A percentile compares a stretch with the other conserved stretches of the same genome.
Conservation (phyloP, 768 basidiomycete genomes). For the Collybia mongolica region DNA sequence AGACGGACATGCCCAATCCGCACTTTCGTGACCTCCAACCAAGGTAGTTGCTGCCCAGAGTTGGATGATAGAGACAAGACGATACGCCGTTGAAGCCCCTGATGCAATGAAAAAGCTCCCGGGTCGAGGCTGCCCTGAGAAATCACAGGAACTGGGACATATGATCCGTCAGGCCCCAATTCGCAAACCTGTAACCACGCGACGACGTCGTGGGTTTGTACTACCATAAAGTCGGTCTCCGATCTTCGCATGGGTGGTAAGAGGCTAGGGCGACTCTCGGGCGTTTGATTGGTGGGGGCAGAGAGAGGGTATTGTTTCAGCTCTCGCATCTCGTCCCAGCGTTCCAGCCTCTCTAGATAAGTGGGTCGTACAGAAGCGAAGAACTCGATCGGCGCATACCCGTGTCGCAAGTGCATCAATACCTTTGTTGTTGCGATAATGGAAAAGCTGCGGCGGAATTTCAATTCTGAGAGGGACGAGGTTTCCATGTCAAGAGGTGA, state of each 20-base stretch:
- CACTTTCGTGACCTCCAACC: constrained; percentile 76
- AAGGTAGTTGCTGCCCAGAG: constrained; percentile 87
- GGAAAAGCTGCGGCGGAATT: constrained; percentile 81
- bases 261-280: constrained; percentile 39
- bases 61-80: constrained; percentile 77
- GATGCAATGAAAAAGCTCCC: constrained; percentile 85
- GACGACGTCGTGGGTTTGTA: constrained; percentile 89
- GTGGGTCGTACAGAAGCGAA: constrained; percentile 80
- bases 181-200: constrained; percentile 87
- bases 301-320: constrained; percentile 49
- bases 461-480: constrained; percentile 73
- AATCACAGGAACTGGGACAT: constrained; percentile 79
- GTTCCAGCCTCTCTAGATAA: constrained; percentile 85
- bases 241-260: constrained; percentile 85
- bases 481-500: constrained; percentile 69
- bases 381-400: constrained; percentile 87
- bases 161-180: constrained; percentile 80
- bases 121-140: constrained; percentile 74
- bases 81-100: constrained; percentile 89
- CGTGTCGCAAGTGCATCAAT: constrained; percentile 65
- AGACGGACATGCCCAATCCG: constrained; percentile 83
- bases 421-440: constrained; percentile 75
- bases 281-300: constrained; percentile 29
- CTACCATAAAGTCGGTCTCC: constrained; percentile 87
- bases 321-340: constrained; percentile 94